phyloP scores from a whole-genome alignment of 2,329 filamentous ascomycete genomes.

The Sporothrix curviconia region DNA sequence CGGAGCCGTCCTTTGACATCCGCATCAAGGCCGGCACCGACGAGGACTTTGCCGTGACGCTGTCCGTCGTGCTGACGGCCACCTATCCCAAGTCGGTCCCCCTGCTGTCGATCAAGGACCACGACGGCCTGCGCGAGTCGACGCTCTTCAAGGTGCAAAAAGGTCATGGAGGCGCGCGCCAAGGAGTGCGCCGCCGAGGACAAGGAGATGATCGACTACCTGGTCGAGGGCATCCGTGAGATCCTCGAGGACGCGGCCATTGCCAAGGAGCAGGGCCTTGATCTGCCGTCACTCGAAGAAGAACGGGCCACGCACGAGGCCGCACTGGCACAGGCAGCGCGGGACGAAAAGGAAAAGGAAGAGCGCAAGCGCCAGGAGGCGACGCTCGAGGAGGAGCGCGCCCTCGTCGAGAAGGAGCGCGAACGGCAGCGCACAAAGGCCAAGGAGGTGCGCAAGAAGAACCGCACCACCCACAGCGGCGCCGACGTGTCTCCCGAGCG shows the following conservation, averaged over 20 bases:
- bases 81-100: constrained; percentile 86
- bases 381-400: constrained; percentile 60
- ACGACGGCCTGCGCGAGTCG: constrained; percentile 59
- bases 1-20: constrained; percentile 77
- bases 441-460: constrained; percentile 58
- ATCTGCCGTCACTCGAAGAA: constrained; percentile 80
- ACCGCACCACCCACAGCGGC: constrained; percentile 40
- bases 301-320: constrained; percentile 81
- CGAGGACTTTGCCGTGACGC: constrained; percentile 60
- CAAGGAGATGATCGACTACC: constrained; percentile 55
- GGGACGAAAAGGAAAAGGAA: constrained; percentile 48
- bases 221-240: constrained; percentile 63
- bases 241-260: constrained; percentile 82
- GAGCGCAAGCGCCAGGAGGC: constrained; percentile 50
- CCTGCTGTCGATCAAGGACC: constrained; percentile 60
- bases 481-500: constrained; percentile 34
- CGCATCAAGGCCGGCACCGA: constrained; percentile 68
- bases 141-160: constrained; percentile 65
- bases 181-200: constrained; percentile 45
- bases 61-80: constrained; percentile 77
- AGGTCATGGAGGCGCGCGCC: constrained; percentile 53
- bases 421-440: constrained; percentile 58
- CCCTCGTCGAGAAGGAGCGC: constrained; percentile 67
- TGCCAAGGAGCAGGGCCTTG: constrained; percentile 64
- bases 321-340: constrained; percentile 43